Evolutionary conservation across 192 early-diverging fungal species (phyloP).

Genomic region (Spinellus fusiger): DNA sequence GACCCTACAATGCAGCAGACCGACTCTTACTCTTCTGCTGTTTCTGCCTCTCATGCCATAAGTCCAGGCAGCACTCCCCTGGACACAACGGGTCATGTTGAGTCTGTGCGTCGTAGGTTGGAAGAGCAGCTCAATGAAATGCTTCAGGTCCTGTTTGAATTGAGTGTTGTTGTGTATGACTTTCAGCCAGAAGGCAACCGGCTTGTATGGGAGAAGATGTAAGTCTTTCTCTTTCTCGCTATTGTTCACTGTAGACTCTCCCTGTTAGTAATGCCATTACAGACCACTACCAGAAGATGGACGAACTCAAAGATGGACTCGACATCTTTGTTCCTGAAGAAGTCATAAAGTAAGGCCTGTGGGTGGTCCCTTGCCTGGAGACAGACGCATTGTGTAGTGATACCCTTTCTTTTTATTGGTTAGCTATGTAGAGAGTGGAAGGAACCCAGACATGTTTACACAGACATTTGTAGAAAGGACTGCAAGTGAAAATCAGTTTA

Average conservation of each 20-base stretch:
- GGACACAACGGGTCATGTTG: no score
- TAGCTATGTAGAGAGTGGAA: constrained; percentile 46
- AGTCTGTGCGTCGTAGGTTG: constrained; percentile 24
- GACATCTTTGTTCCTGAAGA: constrained; percentile 44
- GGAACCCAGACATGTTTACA: constrained; percentile 49
- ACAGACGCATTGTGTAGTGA: no score
- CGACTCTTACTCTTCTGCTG: neutral
- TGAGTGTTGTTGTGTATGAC: constrained; percentile 50
- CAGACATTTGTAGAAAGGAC: constrained; percentile 44
- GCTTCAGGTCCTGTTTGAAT: constrained; percentile 41
- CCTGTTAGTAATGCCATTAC: constrained; percentile 23
- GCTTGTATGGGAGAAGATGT: constrained; percentile 49
- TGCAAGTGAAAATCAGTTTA: constrained; percentile 49
- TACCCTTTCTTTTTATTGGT: neutral
- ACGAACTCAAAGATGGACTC: constrained; percentile 39
- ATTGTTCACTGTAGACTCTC: neutral
- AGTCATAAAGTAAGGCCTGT: constrained; percentile 37
- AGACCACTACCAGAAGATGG: constrained; percentile 28
- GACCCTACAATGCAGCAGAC: neutral
- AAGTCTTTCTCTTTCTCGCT: neutral
- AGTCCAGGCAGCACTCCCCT: neutral
- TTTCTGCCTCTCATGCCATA: neutral
- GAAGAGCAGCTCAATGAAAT: constrained; percentile 43
- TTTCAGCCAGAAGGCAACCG: constrained; percentile 43
- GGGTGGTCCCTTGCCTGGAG: neutral